These are phyloP conservation scores for Spathaspora jeffriesii DNA, from an alignment of 1,139 yeast genomes.

Conservation along the genomic window DNA sequence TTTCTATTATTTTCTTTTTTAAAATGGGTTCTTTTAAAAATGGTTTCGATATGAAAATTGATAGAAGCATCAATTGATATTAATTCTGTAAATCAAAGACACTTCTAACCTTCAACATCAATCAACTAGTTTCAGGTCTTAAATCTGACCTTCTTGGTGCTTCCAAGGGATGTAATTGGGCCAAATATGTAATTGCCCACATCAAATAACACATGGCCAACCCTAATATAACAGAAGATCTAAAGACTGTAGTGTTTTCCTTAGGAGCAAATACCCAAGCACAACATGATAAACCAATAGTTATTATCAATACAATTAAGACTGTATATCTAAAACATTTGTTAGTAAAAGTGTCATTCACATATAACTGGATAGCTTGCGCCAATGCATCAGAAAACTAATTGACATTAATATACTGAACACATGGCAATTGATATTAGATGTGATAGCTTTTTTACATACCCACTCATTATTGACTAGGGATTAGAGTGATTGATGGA, in stretches of 20 bases:
- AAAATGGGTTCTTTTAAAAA: not conserved
- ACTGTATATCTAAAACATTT: slow-evolving; percentile 61
- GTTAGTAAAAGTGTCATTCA: not conserved
- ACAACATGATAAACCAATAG: slow-evolving; percentile 58
- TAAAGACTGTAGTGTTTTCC: slow-evolving; percentile 74
- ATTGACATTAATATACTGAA: not conserved
- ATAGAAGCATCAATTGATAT: not conserved
- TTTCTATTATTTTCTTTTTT: not conserved
- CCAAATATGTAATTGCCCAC: slow-evolving; percentile 93
- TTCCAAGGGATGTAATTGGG: slow-evolving; percentile 80
- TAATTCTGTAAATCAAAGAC: not conserved
- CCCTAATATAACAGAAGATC: slow-evolving; percentile 82
- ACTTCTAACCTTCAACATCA: not conserved
- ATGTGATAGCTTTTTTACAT: slow-evolving; percentile 11
- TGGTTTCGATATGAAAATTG: no score
- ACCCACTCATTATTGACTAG: slow-evolving; percentile 21
- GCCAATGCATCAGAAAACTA: no score
- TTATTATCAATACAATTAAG: slow-evolving; percentile 59
- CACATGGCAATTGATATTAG: not conserved
- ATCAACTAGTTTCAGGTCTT: slow-evolving; percentile 56
- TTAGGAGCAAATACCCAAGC: slow-evolving; percentile 69
- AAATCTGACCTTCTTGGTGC: slow-evolving; percentile 78
- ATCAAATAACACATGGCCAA: slow-evolving; percentile 87
- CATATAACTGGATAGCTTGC: not conserved
- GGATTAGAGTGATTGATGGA: not conserved